phyloP scores from a whole-genome alignment of 1,284 basidiomycete genomes.

The Cerioporus squamosus region DNA sequence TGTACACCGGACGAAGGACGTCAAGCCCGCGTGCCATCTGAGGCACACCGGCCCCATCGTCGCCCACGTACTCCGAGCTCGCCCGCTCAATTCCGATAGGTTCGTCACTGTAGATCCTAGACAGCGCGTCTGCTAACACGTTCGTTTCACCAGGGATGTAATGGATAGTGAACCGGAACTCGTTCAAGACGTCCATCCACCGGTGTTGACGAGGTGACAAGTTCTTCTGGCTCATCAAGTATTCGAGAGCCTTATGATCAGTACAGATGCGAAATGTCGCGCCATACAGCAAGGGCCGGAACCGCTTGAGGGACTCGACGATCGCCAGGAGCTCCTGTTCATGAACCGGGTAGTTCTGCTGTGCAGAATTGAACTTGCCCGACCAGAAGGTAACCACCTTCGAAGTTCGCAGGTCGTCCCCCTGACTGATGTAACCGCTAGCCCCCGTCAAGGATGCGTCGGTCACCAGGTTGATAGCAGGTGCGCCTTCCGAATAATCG shows the following conservation, averaged over 20 bases:
- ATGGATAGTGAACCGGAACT: conserved; percentile 30
- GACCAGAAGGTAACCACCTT: conserved; percentile 30
- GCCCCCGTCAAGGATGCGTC: conserved; percentile 20
- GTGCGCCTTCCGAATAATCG: conserved; percentile 24
- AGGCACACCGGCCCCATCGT: not conserved
- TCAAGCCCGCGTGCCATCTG: not conserved
- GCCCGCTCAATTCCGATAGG: conserved; percentile 26
- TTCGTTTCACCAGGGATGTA: conserved; percentile 23
- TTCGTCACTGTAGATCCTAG: conserved; percentile 37
- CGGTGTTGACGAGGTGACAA: conserved; percentile 26
- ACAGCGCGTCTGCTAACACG: conserved; percentile 37
- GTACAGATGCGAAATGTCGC: conserved; percentile 25
- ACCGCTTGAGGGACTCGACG: conserved; percentile 34
- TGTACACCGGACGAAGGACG: not conserved
- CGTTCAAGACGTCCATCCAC: conserved; percentile 27
- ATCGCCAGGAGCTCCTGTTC: conserved; percentile 30
- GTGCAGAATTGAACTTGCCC: conserved; percentile 34
- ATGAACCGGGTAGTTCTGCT: conserved; percentile 27
- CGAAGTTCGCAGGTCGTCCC: conserved; percentile 13
- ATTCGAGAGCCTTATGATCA: conserved; percentile 30
- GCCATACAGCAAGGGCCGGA: conserved; percentile 27
- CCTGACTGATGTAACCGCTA: conserved; percentile 23
- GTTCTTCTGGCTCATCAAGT: conserved; percentile 27
- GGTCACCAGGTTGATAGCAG: conserved; percentile 20
- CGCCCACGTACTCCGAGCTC: conserved; percentile 27